These are phyloP conservation scores for Cicer cuneatum DNA, from an alignment of 306 rosid species.

Conservation along the genomic window DNA sequence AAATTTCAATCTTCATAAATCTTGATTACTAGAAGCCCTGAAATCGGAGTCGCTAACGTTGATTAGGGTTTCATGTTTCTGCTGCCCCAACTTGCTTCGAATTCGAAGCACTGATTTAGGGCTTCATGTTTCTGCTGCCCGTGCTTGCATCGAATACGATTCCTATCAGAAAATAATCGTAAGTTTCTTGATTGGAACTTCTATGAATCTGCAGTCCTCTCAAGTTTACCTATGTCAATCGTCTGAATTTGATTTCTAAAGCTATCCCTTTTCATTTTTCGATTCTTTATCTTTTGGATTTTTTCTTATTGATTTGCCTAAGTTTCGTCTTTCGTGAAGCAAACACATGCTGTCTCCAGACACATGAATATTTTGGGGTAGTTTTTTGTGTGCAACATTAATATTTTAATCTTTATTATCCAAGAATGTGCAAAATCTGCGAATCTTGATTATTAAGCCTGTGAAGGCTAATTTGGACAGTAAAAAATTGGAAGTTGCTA, in stretches of 20 bases:
- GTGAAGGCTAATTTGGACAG: not conserved
- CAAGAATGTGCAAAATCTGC: not conserved
- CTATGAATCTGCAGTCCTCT: not conserved
- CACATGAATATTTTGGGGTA: not conserved
- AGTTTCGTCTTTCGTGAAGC: not conserved
- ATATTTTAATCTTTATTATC: no score
- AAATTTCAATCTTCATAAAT: no score
- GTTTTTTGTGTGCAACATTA: no score
- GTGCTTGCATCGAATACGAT: no score
- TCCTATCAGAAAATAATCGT: no score
- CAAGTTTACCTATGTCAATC: not conserved
- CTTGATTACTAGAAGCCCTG: no score
- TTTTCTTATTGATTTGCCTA: not conserved
- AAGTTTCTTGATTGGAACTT: not conserved
- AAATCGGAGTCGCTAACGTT: no score
- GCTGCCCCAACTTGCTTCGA: no score
- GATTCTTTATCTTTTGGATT: not conserved
- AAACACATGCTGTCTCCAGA: not conserved
- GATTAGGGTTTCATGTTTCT: no score
- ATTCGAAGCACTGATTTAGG: no score
- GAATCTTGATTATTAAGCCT: not conserved
- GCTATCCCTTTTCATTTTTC: not conserved
- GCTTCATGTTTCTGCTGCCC: no score
- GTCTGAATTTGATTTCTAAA: not conserved
- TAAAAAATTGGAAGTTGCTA: no score